Evolutionary conservation across 495 filamentous ascomycete species (phyloP).

Genomic region (Aspergillus bertholletiae): DNA sequence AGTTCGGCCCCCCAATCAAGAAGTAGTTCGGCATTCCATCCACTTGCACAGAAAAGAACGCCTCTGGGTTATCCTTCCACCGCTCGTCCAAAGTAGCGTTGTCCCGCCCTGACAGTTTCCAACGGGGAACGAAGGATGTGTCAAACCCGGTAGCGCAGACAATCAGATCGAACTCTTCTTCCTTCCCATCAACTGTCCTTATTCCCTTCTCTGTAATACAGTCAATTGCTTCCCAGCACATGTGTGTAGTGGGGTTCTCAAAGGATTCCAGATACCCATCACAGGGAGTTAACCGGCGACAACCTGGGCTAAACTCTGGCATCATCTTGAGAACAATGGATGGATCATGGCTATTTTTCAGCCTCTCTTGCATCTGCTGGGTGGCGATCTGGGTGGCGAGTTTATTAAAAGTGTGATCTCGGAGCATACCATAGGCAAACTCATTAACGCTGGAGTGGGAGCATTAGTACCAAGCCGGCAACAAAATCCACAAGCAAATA

Average conservation of each 20-base stretch:
- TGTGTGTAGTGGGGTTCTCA: conserved; percentile 39
- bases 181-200: conserved; percentile 12
- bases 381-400: background rate
- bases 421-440: conserved; percentile 4
- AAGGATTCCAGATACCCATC: conserved; percentile 37
- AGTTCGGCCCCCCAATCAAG: conserved; percentile 34
- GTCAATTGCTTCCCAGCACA: conserved; percentile 43
- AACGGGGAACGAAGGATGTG: conserved; percentile 31
- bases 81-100: conserved; percentile 22
- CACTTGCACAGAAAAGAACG: conserved; percentile 36
- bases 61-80: conserved; percentile 20
- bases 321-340: conserved; percentile 30
- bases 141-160: conserved; percentile 50
- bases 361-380: conserved; percentile 29
- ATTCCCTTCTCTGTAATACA: conserved; percentile 47
- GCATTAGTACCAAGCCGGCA: background rate
- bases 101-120: conserved; percentile 29
- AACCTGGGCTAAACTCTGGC: conserved; percentile 35
- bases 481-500: too few relatives aligned
- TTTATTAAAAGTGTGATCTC: background rate
- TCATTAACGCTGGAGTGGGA: background rate
- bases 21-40: conserved; percentile 42
- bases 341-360: conserved; percentile 24
- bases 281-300: conserved; percentile 39
- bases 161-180: conserved; percentile 39